A percentile compares a stretch with the other conserved stretches of the same genome.
Evolutionary conservation across 257 asterid genomes (phyloP).

Genomic region (Ilex asprella): DNA sequence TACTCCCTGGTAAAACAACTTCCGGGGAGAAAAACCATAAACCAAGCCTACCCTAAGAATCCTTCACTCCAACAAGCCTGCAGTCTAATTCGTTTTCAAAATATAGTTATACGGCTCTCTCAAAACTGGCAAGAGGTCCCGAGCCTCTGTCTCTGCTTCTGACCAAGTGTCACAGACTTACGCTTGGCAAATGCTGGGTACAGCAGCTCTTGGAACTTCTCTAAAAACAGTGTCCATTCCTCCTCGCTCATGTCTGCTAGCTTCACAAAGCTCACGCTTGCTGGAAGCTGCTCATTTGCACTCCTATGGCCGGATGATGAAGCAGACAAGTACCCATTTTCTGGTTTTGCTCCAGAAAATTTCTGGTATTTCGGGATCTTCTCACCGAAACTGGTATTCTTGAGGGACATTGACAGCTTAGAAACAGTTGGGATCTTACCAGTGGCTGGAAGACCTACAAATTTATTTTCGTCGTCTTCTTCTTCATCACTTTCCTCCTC

Average conservation of each 20-base stretch:
- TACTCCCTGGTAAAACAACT: background rate
- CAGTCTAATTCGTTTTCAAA: background rate
- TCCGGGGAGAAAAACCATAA: background rate
- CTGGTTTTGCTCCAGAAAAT: background rate
- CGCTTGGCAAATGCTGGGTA: conserved; percentile 1
- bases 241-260: background rate
- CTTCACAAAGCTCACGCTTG: conserved; percentile 3
- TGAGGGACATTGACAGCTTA: background rate
- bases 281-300: conserved; percentile 3
- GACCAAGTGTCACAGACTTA: background rate
- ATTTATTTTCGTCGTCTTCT: background rate
- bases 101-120: background rate
- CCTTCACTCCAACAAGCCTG: background rate
- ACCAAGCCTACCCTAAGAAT: background rate
- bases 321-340: background rate
- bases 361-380: background rate
- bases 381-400: background rate
- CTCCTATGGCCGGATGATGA: background rate
- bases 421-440: background rate
- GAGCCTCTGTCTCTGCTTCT: conserved; percentile 2
- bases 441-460: background rate
- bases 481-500: background rate
- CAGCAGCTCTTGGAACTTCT: conserved; percentile 1
- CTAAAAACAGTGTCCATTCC: background rate
- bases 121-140: conserved; percentile 4